phyloP scores from a whole-genome alignment of 805 yeast species.

The Wickerhamomyces mucosus region DNA sequence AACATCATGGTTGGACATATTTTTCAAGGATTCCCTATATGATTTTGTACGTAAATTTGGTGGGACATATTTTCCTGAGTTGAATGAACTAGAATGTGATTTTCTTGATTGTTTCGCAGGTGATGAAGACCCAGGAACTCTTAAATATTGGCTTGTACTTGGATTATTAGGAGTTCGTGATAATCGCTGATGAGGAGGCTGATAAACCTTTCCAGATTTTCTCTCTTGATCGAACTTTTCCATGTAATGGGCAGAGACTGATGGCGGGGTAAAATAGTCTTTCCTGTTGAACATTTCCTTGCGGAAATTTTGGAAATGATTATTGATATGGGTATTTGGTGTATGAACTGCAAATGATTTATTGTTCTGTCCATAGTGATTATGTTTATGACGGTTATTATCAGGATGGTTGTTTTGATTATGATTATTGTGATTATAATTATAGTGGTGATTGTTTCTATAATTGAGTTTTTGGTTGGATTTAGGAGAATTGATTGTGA shows the following conservation, averaged over 20 bases:
- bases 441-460: neutral
- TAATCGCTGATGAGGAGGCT: constrained; percentile 2
- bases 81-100: constrained; percentile 14
- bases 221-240: constrained; percentile 39
- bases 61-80: constrained; percentile 54
- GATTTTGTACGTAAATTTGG: constrained; percentile 53
- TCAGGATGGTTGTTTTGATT: constrained; percentile 9
- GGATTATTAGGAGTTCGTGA: neutral
- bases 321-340: constrained; percentile 34
- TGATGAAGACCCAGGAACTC: constrained; percentile 1
- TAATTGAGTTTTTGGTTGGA: constrained; percentile 1
- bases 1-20: constrained; percentile 4
- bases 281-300: constrained; percentile 43
- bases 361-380: constrained; percentile 23
- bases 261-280: constrained; percentile 72
- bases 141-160: neutral
- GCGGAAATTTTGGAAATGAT: constrained; percentile 28
- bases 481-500: constrained; percentile 9
- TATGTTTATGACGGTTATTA: constrained; percentile 18
- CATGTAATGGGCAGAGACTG: constrained; percentile 62
- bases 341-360: constrained; percentile 60
- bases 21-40: constrained; percentile 15
- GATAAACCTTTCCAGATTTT: constrained; percentile 8
- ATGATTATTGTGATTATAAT: neutral
- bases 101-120: constrained; percentile 1